Evolutionary conservation across 306 rosid genomes (phyloP).

Genomic region (cucumber (Cucumis sativus)): Cucumber_9930_V3 NC_026655.2:4896501-4897000

Average conservation of each 20-base stretch:
- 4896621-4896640: background rate
- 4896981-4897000: conserved; percentile 34
- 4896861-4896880: background rate
- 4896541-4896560: too few species aligned
- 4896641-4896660: background rate
- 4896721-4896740: background rate
- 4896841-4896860: background rate
- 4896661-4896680: background rate
- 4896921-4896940: background rate
- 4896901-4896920: background rate
- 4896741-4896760: background rate
- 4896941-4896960: background rate
- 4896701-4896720: background rate
- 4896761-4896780: background rate
- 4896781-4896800: background rate
- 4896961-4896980: conserved; percentile 3
- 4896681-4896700: background rate
- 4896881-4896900: background rate
- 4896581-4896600: too few species aligned
- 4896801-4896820: background rate
- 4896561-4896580: too few species aligned
- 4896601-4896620: too few species aligned
- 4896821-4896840: background rate
- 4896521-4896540: too few species aligned
- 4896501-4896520: too few species aligned